Base-by-base conservation (phyloP, 805 yeast species). In the Wickerhamiella musiphila region DNA sequence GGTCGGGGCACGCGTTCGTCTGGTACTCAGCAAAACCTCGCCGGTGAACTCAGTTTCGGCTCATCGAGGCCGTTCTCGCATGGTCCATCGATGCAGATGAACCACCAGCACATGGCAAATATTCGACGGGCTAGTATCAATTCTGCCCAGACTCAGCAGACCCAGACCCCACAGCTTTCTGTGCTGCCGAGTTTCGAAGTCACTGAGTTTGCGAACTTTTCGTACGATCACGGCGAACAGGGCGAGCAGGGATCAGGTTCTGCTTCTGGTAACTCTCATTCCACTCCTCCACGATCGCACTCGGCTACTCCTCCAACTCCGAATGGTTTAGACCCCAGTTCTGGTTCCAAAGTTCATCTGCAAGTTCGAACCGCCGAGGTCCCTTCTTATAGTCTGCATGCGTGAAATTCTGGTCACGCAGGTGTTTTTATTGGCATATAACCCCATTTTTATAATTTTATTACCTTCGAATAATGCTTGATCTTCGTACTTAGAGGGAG, bases 201-300 rank as follows among this genome's bases (percentile, higher is more conserved):
- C n/a, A 23, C 27, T n/a, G 36, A 36, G 26, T 36, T 36, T 16
- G 18, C 20, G 23, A 49, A 33, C 36, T 56, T 63, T 42, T 18
- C 28, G 28, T 32, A 25, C 21, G 24, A 21, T 22, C 22, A 21
- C 27, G 24, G 29, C 16, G 16, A 18, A 6, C 15, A 10, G n/a
- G 18, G 18, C 14, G 25, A 22, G 23, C 23, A 31, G 29, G 31
- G 23, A 13, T 30, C 31, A 18, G 26, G 26, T 24, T 21, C 30
- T 16, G 36, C 28, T 16, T 32, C 34, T 16, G 38, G 38, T 9
- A 33, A 33, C 24, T 36, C 39, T 18, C 26, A 33, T 15, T 32
- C 35, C 9, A 35, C 38, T 6, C 36, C 35, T 29, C 39, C 39
- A 5, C 35, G 34, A 18, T 36, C 39, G 13, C 33, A 33, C 12